Conservation (phyloP, 805 yeast genomes). For the Kodamaea restingae region DNA sequence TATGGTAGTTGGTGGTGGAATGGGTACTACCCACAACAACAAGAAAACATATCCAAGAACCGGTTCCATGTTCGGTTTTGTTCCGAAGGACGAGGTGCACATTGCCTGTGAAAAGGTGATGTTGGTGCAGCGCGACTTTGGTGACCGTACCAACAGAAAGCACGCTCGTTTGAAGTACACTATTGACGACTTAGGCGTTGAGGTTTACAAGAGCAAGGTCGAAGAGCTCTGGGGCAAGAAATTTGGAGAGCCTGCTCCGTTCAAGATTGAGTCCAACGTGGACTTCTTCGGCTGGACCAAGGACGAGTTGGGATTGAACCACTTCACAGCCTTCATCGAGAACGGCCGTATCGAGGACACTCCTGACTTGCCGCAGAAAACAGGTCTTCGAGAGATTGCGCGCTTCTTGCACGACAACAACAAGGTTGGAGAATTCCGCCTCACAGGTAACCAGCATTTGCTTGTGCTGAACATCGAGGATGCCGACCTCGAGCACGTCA, state of each 20-base stretch:
- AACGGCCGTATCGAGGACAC: slow-evolving; percentile 96
- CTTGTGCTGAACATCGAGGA: slow-evolving; percentile 70
- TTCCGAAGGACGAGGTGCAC: slow-evolving; percentile 61
- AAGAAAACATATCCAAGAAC: slow-evolving; percentile 95
- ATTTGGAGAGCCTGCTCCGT: slow-evolving; percentile 67
- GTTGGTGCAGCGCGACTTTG: slow-evolving; percentile 91
- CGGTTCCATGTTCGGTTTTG: slow-evolving; percentile 82
- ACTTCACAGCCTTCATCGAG: slow-evolving; percentile 91
- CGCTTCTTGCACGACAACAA: slow-evolving; percentile 52
- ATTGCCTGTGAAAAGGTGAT: slow-evolving; percentile 85
- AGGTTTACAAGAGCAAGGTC: slow-evolving; percentile 70
- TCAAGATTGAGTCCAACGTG: slow-evolving; percentile 77
- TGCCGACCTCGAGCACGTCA: slow-evolving; percentile 58
- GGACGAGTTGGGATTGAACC: slow-evolving; percentile 80
- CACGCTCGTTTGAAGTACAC: slow-evolving; percentile 98
- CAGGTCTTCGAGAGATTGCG: slow-evolving; percentile 80
- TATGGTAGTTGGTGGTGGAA: slow-evolving; percentile 94
- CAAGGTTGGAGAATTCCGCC: slow-evolving; percentile 77
- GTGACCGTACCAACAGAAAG: slow-evolving; percentile 94
- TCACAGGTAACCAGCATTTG: slow-evolving; percentile 95
- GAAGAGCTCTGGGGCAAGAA: slow-evolving; percentile 78
- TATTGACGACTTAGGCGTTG: slow-evolving; percentile 89
- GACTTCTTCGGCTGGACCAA: slow-evolving; percentile 93
- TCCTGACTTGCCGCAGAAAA: slow-evolving; percentile 82
- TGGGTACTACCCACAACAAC: slow-evolving; percentile 97